These are phyloP conservation scores for Scolecobasidium constrictum DNA, from an alignment of 2,329 filamentous ascomycete species.

Conservation along the genomic window DNA sequence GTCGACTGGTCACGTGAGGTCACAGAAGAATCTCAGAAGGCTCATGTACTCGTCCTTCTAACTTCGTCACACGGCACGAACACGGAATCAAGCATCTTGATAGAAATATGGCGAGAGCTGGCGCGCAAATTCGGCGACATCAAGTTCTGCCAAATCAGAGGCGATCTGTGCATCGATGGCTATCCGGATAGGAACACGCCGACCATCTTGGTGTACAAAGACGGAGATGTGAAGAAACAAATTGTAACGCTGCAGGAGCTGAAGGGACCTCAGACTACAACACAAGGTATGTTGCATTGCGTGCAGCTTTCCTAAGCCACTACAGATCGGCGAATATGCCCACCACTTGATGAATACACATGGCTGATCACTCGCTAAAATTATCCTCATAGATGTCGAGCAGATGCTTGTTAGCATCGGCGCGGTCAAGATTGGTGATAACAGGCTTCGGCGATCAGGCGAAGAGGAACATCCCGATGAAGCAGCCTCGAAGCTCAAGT, in stretches of 20 bases:
- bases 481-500: constrained; percentile 43
- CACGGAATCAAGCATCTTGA: constrained; percentile 71
- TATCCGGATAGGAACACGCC: constrained; percentile 94
- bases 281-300: constrained; percentile 35
- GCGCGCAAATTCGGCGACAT: constrained; percentile 82
- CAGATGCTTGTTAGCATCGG: constrained; percentile 71
- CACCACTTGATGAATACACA: no score
- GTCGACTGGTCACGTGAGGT: constrained; percentile 87
- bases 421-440: constrained; percentile 66
- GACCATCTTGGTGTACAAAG: constrained; percentile 84
- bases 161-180: constrained; percentile 85
- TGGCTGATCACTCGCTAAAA: no score
- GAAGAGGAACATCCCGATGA: constrained; percentile 51
- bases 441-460: constrained; percentile 57
- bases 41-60: constrained; percentile 64
- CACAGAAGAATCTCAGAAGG: constrained; percentile 72
- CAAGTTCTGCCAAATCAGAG: constrained; percentile 95
- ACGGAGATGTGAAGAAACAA: constrained; percentile 86
- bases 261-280: constrained; percentile 57
- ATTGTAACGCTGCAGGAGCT: constrained; percentile 79
- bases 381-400: constrained; percentile 52
- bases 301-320: no score
- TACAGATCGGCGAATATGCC: no score
- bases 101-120: constrained; percentile 75
- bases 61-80: constrained; percentile 71